Evolutionary conservation across 805 yeast species (phyloP).

Genomic region (Komagataella mondaviorum): DNA sequence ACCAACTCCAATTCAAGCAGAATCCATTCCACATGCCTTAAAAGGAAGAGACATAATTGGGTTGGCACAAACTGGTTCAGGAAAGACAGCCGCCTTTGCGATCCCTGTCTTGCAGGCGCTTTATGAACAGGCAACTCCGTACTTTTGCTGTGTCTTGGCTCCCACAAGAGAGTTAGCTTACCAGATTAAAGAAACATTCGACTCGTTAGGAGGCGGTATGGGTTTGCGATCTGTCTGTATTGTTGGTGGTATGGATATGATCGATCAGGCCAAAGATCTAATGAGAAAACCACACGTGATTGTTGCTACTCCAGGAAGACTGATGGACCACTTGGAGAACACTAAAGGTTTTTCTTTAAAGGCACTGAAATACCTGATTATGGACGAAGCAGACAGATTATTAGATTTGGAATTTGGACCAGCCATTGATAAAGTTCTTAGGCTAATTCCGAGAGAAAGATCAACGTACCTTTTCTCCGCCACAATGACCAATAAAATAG

Average conservation of each 20-base stretch:
- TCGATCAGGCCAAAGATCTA: constrained; percentile 92
- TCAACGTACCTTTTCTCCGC: constrained; percentile 87
- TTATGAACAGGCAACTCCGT: constrained; percentile 82
- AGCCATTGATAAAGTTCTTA: constrained; percentile 74
- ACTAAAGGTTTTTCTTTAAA: constrained; percentile 82
- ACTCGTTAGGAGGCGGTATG: constrained; percentile 84
- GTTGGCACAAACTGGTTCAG: constrained; percentile 95
- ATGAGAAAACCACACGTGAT: constrained; percentile 90
- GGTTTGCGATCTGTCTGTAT: constrained; percentile 82
- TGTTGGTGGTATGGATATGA: constrained; percentile 97
- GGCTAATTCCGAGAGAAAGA: constrained; percentile 72
- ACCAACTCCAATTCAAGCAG: constrained; percentile 92
- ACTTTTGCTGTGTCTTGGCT: constrained; percentile 77
- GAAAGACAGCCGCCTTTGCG: constrained; percentile 98
- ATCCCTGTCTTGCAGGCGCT: constrained; percentile 85
- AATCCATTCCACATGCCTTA: constrained; percentile 82
- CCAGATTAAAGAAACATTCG: constrained; percentile 89
- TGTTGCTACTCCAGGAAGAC: constrained; percentile 85
- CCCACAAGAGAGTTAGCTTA: constrained; percentile 81
- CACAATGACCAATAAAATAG: constrained; percentile 94
- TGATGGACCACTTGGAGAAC: constrained; percentile 86
- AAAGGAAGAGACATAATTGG: constrained; percentile 91
- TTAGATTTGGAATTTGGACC: constrained; percentile 96
- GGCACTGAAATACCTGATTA: constrained; percentile 67
- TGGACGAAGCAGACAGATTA: constrained; percentile 96